Base-by-base conservation (phyloP, 106 monocot species). In the Triglochin maritima region DNA sequence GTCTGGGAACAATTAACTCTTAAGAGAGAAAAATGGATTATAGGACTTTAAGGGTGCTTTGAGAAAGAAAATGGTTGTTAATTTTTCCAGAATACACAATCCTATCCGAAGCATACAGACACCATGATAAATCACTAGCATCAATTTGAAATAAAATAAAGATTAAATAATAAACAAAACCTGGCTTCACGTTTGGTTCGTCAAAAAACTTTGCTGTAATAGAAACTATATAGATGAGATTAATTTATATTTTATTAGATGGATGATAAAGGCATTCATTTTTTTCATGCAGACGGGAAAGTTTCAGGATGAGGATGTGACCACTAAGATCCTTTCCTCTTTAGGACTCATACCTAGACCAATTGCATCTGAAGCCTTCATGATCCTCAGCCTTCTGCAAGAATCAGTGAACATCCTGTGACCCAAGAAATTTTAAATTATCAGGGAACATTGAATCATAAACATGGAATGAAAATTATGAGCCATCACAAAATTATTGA, bases 331-430 rank as follows among this genome's bases (percentile, higher is more conserved):
- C 8, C 14, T 55, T 12, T 55, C 54, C n/a, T 55, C 12, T 55
- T 55, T 55, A 9, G 6, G 55, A 12, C 4, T n/a, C 83, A 69
- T 75, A 89, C 88, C 88, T 56, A 89, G 75, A 62, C 88, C 88
- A 72, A 85, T 89, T 43, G 88, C 85, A 59, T 89, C 88, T 14
- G 88, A 82, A 60, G 82, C 88, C 65, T 89, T 89, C 88, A 89
- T 89, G 49, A 89, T 89, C 52, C 84, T 74, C 52, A 89, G 69
- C 69, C 82, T 85, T 69, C 67, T 77, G 72, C 88, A 89, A 8
- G 85, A 78, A 44, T 78, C 78, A n/a, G 68, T 78, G 70, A 89
- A 89, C 88, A 89, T 89, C 41, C 88, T 86, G 71, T 29, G 59
- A 48, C 3, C 17, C 13, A 48, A 29, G 9, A 65, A 49, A 50